A percentile compares a stretch with the other conserved stretches of the same genome.
These are phyloP conservation scores for Globisporangium spiculum DNA, from an alignment of 352 stramenopile genomes.

Conservation along the genomic window DNA sequence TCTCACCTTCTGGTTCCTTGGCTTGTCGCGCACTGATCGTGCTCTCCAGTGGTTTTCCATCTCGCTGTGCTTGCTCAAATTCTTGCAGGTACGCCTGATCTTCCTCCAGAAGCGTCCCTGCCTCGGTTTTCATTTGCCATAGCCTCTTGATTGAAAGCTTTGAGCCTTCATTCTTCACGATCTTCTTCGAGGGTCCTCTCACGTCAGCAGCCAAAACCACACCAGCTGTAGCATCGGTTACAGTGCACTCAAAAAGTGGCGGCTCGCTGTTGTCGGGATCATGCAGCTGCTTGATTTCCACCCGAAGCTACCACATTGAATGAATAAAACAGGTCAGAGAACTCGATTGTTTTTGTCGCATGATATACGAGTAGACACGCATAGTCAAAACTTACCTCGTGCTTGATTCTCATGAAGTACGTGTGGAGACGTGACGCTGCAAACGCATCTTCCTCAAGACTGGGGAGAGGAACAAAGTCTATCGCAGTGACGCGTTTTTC, in stretches of 20 bases:
- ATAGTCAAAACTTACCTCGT: constrained; percentile 25
- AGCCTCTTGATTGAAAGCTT: constrained; percentile 73
- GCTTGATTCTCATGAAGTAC: constrained; percentile 70
- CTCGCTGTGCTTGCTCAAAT: constrained; percentile 34
- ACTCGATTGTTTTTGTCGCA: neutral
- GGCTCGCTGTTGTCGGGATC: constrained; percentile 56
- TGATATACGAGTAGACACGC: neutral
- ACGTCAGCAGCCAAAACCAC: constrained; percentile 50
- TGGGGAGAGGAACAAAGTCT: constrained; percentile 41
- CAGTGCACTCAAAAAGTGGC: constrained; percentile 55
- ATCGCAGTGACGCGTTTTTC: constrained; percentile 29
- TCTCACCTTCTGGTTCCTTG: constrained; percentile 46
- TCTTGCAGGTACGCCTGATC: constrained; percentile 64
- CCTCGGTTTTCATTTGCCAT: constrained; percentile 65
- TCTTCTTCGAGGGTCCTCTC: constrained; percentile 59
- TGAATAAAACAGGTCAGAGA: neutral
- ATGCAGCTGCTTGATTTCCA: constrained; percentile 39
- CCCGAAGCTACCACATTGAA: constrained; percentile 29
- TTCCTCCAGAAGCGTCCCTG: constrained; percentile 44
- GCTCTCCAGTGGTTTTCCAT: constrained; percentile 33
- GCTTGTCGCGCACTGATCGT: constrained; percentile 27
- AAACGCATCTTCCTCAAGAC: constrained; percentile 66
- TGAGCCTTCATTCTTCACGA: constrained; percentile 62
- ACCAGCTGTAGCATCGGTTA: constrained; percentile 39
- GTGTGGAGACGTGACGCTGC: constrained; percentile 41